Evolutionary conservation across 2,329 filamentous ascomycete genomes (phyloP).

Genomic region (Neonectria ditissima): DNA sequence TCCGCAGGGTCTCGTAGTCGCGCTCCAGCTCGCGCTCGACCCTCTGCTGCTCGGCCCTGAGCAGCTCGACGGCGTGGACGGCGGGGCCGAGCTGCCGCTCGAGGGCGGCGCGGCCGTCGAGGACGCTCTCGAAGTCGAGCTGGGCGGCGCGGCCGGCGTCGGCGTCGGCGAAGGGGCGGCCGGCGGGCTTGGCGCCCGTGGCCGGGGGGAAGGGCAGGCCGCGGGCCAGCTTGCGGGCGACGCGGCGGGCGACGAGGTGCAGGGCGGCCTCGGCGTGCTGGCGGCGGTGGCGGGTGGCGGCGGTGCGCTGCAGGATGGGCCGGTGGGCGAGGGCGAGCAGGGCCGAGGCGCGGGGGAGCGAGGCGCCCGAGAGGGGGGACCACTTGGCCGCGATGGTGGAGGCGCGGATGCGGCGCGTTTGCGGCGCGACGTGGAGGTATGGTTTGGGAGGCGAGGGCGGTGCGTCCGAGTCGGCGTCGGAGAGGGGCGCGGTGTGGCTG

Average conservation of each 20-base stretch:
- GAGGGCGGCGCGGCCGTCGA: slow-evolving; percentile 67
- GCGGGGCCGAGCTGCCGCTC: slow-evolving; percentile 71
- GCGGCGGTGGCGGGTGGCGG: slow-evolving; percentile 60
- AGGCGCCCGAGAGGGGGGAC: slow-evolving; percentile 66
- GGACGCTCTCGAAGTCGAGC: slow-evolving; percentile 74
- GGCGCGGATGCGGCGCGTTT: slow-evolving; percentile 67
- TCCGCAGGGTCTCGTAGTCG: slow-evolving; percentile 64
- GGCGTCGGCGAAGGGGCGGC: slow-evolving; percentile 37
- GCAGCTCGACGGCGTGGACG: slow-evolving; percentile 71
- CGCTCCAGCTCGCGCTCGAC: slow-evolving; percentile 67
- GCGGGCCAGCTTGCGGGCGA: slow-evolving; percentile 68
- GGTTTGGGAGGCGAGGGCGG: slow-evolving; percentile 48
- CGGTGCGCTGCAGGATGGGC: slow-evolving; percentile 70
- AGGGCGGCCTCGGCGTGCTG: slow-evolving; percentile 68
- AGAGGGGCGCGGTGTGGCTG: slow-evolving; percentile 28
- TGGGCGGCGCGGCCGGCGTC: slow-evolving; percentile 65
- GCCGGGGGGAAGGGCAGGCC: slow-evolving; percentile 75
- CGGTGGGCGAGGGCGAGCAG: slow-evolving; percentile 70
- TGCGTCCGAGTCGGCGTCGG: slow-evolving; percentile 35
- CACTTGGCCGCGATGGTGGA: slow-evolving; percentile 77
- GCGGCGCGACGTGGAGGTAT: slow-evolving; percentile 65
- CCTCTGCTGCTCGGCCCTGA: slow-evolving; percentile 67
- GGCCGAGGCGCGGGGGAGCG: slow-evolving; percentile 66
- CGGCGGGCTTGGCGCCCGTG: slow-evolving; percentile 31
- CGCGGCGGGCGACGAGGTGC: slow-evolving; percentile 63